These are phyloP conservation scores for Solanum hybrid DNA, from an alignment of 305 asterid species.

Conservation along the genomic window DNA sequence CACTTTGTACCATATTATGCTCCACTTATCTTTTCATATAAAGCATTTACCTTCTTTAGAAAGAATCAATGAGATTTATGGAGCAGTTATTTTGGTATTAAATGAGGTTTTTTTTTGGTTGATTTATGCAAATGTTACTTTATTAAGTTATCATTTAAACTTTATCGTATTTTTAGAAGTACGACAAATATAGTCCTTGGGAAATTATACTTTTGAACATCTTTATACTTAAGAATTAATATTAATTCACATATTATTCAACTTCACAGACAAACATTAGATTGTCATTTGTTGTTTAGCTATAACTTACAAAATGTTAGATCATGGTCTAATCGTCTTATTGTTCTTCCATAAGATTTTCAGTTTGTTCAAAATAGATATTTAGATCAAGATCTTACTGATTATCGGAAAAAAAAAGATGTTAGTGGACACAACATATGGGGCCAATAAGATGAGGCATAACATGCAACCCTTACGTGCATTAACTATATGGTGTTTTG, in stretches of 20 bases:
- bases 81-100: background rate
- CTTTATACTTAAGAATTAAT: background rate
- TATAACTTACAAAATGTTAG: background rate
- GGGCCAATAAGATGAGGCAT: background rate
- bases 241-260: background rate
- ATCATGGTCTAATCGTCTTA: background rate
- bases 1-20: background rate
- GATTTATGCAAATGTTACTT: background rate
- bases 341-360: background rate
- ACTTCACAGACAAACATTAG: background rate
- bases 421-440: background rate
- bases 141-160: background rate
- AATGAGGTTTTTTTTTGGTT: background rate
- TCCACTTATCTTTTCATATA: background rate
- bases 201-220: background rate
- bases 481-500: background rate
- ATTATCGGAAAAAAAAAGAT: background rate
- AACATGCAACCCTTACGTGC: conserved; percentile 5
- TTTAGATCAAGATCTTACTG: background rate
- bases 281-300: background rate
- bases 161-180: background rate
- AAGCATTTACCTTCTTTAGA: background rate
- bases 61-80: background rate
- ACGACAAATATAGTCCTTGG: background rate
- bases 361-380: background rate